Base-by-base conservation (phyloP, 2,329 filamentous ascomycete species). In the Fusarium sp. region DNA sequence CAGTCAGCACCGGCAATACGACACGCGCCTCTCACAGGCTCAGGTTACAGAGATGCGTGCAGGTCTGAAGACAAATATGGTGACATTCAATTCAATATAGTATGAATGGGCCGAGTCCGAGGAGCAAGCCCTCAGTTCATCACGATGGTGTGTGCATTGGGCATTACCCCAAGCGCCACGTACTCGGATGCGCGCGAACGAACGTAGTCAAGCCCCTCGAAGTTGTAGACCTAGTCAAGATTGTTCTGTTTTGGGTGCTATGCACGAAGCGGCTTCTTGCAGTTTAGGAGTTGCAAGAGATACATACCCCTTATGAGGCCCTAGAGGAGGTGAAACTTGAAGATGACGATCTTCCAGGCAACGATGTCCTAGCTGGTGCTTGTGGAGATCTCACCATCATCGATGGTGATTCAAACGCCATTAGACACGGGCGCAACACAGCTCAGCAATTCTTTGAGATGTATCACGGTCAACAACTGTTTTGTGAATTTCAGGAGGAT, bases 191-290 rank as follows among this genome's bases (percentile, higher is more conserved):
- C 45, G 6, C 47, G 56, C 7, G 42, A 63, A 22, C 3, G 24
- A 50, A 40, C 3, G 1, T 63, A 54, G 34, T 5, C 24, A 42
- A 37, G 22, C 45, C 2, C 47, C 24, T 11, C 3, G 29, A 22
- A 6, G 31, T 27, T 38, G 60, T 54, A 40, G 24, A 68, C 3
- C 31, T 70, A 24, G 65, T 65, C 1, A 65, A 69, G 22, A 14
- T 22, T 35, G 54, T 65, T 8, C 7, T 62, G 9, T 69, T 65
- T 22, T 65, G 65, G 47, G 38, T 70, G 16, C 6, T 65, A 9
- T 42, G 18, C n/a, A 56, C 38, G 9, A 68, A 45, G n/a, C 56
- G 34, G 6, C 40, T 45, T 18, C 50, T 69, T 16, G 54, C 27
- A 37, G 29, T 65, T 20, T 27, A 50, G 16, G 56, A 71, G 24